phyloP scores from a whole-genome alignment of 2,329 filamentous ascomycete species.

The Fusarium poae region DNA sequence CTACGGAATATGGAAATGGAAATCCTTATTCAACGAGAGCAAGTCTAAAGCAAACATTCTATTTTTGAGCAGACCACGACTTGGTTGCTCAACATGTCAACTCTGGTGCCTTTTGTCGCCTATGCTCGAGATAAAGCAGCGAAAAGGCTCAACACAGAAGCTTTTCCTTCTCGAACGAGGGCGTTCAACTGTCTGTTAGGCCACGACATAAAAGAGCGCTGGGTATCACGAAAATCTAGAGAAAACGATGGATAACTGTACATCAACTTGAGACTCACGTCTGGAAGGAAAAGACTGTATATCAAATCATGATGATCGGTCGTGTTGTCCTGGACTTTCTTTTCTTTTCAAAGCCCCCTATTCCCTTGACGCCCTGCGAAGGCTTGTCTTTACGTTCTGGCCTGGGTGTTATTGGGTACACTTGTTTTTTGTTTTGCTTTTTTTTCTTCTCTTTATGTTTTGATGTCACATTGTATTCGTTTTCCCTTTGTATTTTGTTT shows the following conservation, averaged over 20 bases:
- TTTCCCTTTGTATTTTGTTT: neutral
- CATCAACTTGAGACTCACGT: neutral
- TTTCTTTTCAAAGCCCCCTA: neutral
- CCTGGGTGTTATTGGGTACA: neutral
- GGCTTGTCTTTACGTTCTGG: neutral
- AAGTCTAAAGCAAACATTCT: neutral
- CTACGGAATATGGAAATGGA: neutral
- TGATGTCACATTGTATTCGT: neutral
- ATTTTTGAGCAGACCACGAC: neutral
- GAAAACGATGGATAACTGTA: slow-evolving; percentile 13
- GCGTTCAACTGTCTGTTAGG: neutral
- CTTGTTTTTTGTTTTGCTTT: neutral
- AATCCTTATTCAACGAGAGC: neutral
- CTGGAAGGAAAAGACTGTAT: neutral
- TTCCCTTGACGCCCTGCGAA: too few species aligned
- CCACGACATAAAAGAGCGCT: neutral
- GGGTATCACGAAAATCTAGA: neutral
- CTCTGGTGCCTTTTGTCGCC: neutral
- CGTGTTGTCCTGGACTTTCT: neutral
- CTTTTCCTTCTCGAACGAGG: neutral
- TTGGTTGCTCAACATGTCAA: neutral
- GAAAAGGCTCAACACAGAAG: neutral
- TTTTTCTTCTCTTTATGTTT: neutral
- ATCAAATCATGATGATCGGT: neutral
- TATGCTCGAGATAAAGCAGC: neutral